Percentiles rank a stretch among this genome's conserved stretches.
phyloP scores from a whole-genome alignment of 2,329 filamentous ascomycete genomes.

The Botrytis medusae region DNA sequence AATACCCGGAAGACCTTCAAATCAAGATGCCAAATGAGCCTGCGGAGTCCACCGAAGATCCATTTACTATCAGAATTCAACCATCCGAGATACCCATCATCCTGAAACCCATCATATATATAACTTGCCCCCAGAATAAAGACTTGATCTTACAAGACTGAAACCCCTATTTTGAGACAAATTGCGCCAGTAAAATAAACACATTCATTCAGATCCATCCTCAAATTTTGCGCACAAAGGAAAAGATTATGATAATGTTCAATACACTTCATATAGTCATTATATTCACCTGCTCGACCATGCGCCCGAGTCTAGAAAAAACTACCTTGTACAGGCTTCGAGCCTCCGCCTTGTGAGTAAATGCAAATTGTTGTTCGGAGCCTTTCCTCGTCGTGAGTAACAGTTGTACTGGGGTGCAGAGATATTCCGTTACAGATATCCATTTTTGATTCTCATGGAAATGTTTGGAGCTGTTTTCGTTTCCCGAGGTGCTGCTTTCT shows the following conservation, averaged over 20 bases:
- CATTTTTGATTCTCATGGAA: background rate
- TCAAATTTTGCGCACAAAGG: background rate
- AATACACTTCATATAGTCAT: background rate
- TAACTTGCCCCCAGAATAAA: background rate
- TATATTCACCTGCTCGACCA: background rate
- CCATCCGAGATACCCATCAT: background rate
- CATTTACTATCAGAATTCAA: background rate
- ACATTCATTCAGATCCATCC: background rate
- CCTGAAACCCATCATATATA: background rate
- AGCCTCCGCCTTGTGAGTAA: background rate
- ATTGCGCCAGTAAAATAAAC: background rate
- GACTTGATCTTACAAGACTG: background rate
- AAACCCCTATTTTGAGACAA: background rate
- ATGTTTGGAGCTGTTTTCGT: background rate
- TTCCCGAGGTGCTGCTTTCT: background rate
- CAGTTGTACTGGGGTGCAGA: background rate
- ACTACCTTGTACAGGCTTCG: no score
- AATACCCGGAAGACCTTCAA: no score
- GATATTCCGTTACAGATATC: background rate
- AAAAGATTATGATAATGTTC: background rate
- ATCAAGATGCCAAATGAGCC: background rate
- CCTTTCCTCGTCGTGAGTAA: background rate
- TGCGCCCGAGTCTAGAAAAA: background rate
- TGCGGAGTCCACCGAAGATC: background rate
- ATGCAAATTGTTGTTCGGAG: background rate